Percentiles rank a stretch among this genome's conserved stretches.
Conservation (phyloP, 1,139 yeast species). For the Citeromyces siamensis region DNA sequence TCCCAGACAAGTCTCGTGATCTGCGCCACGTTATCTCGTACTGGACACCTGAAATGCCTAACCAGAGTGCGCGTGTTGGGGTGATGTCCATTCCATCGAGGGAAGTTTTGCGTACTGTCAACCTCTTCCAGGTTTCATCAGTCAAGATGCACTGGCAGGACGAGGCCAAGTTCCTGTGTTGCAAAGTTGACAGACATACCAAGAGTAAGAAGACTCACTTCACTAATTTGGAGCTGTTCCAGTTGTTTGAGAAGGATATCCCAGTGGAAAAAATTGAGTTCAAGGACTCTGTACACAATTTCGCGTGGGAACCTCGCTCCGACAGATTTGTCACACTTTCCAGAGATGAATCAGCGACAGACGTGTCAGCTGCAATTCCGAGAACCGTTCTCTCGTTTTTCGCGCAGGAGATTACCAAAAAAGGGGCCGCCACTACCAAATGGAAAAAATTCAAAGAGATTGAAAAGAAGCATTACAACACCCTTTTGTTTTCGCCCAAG, state of each 20-base stretch:
- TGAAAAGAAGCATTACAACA: slow-evolving; percentile 56
- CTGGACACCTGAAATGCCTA: slow-evolving; percentile 89
- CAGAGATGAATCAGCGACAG: slow-evolving; percentile 34
- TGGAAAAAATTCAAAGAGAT: slow-evolving; percentile 48
- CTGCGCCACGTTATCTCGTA: slow-evolving; percentile 67
- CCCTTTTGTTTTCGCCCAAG: slow-evolving; percentile 82
- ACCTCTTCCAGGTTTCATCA: slow-evolving; percentile 88
- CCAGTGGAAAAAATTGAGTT: slow-evolving; percentile 94
- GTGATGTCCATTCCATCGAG: slow-evolving; percentile 83
- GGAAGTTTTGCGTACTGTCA: slow-evolving; percentile 77
- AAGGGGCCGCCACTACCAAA: slow-evolving; percentile 25
- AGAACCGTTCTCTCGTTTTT: slow-evolving; percentile 62
- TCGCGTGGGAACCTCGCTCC: slow-evolving; percentile 94
- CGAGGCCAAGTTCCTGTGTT: slow-evolving; percentile 75
- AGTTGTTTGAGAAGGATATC: slow-evolving; percentile 74
- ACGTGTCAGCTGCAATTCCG: slow-evolving; percentile 56
- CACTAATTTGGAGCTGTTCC: slow-evolving; percentile 89
- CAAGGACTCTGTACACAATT: slow-evolving; percentile 77
- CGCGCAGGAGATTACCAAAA: slow-evolving; percentile 53
- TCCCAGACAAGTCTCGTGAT: slow-evolving; percentile 32
- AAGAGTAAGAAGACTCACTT: slow-evolving; percentile 87
- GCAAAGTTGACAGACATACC: slow-evolving; percentile 94
- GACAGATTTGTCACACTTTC: slow-evolving; percentile 80
- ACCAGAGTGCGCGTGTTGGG: slow-evolving; percentile 93
- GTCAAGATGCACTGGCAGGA: slow-evolving; percentile 95